Evolutionary conservation across 768 basidiomycete genomes (phyloP).

Genomic region (Amanita phalloides): DNA sequence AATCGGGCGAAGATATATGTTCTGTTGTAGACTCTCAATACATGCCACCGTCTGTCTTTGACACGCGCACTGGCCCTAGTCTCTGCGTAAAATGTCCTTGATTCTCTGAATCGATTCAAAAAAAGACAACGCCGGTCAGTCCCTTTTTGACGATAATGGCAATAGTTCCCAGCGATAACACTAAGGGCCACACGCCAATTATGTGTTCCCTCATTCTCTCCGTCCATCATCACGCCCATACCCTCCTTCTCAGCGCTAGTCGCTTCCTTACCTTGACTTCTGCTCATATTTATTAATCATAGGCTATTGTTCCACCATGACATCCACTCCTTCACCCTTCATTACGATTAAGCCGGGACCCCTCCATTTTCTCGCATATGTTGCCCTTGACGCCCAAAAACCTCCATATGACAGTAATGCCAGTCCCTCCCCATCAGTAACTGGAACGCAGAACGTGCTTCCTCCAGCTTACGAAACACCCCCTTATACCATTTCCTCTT

Average conservation of each 20-base stretch:
- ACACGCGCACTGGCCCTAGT: neutral
- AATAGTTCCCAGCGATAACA: conserved; percentile 10
- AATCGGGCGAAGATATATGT: conserved; percentile 3
- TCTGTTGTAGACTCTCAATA: neutral
- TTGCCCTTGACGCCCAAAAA: conserved; percentile 18
- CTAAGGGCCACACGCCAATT: conserved; percentile 11
- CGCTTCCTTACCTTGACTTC: conserved; percentile 15
- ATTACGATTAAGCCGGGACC: conserved; percentile 21
- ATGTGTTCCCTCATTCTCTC: conserved; percentile 12
- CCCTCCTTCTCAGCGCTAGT: conserved; percentile 21
- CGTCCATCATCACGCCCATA: conserved; percentile 9
- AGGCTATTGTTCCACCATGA: conserved; percentile 9
- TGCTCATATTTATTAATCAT: conserved; percentile 15
- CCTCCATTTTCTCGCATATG: conserved; percentile 26
- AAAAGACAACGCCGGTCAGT: conserved; percentile 27
- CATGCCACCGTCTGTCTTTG: neutral
- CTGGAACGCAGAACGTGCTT: conserved; percentile 9
- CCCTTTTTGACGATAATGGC: conserved; percentile 14
- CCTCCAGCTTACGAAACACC: conserved; percentile 13
- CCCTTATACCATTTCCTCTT: conserved; percentile 7
- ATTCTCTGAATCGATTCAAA: neutral
- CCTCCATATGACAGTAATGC: conserved; percentile 9
- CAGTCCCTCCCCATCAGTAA: conserved; percentile 8
- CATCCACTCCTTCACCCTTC: conserved; percentile 9
- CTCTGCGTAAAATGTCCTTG: conserved; percentile 1